Conservation (phyloP, 176 grass and related monocot species). For the Paspalum vaginatum region DNA sequence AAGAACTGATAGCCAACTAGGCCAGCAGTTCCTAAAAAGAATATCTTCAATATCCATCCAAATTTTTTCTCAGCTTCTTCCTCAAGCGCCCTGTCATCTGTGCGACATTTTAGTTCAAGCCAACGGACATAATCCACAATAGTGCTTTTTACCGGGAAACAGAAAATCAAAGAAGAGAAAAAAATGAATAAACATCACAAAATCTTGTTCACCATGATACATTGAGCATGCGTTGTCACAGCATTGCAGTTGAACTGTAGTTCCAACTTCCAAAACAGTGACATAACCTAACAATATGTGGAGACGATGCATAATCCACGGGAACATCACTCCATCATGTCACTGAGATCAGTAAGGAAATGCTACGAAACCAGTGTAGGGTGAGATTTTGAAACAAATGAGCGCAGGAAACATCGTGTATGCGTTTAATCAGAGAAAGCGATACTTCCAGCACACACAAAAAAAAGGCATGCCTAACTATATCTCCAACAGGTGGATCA, state of each 20-base stretch:
- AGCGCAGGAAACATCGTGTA: neutral
- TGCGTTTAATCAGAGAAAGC: neutral
- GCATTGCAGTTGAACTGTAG: neutral
- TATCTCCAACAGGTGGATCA: slow-evolving; percentile 6
- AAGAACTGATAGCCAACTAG: slow-evolving; percentile 89
- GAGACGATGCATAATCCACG: neutral
- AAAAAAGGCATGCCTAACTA: neutral
- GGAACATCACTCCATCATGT: slow-evolving; percentile 2
- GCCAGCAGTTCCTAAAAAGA: slow-evolving; percentile 80
- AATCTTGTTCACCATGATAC: neutral
- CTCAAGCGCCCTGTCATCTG: slow-evolving; percentile 86
- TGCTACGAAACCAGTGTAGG: neutral
- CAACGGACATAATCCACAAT: slow-evolving; percentile 10
- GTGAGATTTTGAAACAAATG: neutral
- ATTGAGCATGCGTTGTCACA: neutral
- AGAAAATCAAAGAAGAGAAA: neutral
- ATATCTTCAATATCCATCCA: slow-evolving; percentile 86
- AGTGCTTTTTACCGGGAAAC: neutral
- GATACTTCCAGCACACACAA: neutral
- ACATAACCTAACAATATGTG: neutral
- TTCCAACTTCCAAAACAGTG: neutral
- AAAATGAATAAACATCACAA: neutral
- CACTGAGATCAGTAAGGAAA: slow-evolving; percentile 21
- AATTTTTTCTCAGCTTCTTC: slow-evolving; percentile 90
- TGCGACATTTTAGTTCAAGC: slow-evolving; percentile 29